Evolutionary conservation across 257 asterid species (phyloP).

Genomic region (Coffea eugenioides): DNA sequence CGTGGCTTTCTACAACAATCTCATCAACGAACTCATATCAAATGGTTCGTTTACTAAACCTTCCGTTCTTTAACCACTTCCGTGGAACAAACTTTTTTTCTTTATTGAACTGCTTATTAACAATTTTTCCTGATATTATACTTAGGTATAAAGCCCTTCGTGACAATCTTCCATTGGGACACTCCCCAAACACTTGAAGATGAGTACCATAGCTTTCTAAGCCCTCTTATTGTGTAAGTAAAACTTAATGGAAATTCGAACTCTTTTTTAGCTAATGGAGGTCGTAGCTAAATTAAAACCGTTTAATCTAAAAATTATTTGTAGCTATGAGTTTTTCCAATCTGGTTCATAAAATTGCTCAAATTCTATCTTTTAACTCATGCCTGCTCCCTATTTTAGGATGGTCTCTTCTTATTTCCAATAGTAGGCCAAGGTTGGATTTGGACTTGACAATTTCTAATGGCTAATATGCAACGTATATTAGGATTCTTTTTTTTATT

Average conservation of each 20-base stretch:
- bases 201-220: constrained; percentile 6
- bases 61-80: background rate
- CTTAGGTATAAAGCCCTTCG: constrained; percentile 14
- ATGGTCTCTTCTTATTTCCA: too few relatives aligned
- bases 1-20: constrained; percentile 19
- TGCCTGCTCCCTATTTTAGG: too few relatives aligned
- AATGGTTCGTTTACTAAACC: background rate
- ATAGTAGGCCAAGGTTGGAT: too few relatives aligned
- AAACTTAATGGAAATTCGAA: background rate
- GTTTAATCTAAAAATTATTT: background rate
- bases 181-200: constrained; percentile 14
- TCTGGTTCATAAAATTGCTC: too few relatives aligned
- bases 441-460: too few relatives aligned
- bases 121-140: background rate
- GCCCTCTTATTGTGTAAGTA: constrained; percentile 17
- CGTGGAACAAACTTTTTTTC: background rate
- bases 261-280: too few relatives aligned
- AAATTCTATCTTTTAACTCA: too few relatives aligned
- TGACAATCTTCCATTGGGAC: constrained; percentile 20
- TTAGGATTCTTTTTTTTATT: too few relatives aligned
- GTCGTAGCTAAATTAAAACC: too few relatives aligned
- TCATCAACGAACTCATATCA: constrained; percentile 23
- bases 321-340: too few relatives aligned
- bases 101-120: background rate
- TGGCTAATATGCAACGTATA: too few relatives aligned